These are phyloP conservation scores for Gigaspora rosea DNA, from an alignment of 192 early-diverging fungal genomes.

Conservation along the genomic window DNA sequence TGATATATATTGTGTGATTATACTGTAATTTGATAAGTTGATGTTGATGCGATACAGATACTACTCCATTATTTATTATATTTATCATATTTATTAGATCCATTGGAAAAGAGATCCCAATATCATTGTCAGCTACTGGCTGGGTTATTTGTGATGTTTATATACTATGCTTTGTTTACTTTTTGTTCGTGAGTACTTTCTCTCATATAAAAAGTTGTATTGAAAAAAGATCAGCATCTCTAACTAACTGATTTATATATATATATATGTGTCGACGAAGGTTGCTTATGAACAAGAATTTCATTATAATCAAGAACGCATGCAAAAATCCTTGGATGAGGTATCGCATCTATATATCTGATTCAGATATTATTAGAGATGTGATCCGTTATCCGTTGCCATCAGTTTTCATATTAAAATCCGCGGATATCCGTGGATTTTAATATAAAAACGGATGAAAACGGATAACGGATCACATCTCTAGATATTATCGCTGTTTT, in stretches of 20 bases:
- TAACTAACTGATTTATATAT: background rate
- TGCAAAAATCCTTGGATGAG: conserved; percentile 7
- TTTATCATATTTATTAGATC: background rate
- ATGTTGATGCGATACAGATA: background rate
- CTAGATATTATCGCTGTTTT: no score
- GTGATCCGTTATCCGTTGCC: no score
- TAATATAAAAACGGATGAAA: no score
- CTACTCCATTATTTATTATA: background rate
- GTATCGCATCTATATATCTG: background rate
- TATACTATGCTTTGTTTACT: conserved; percentile 16
- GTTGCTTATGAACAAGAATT: conserved; percentile 11
- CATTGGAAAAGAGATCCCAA: background rate
- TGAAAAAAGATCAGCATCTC: background rate
- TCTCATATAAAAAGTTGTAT: no score
- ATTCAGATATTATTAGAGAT: no score
- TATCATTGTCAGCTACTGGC: background rate
- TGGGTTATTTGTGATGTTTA: conserved; percentile 2
- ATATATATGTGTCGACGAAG: background rate
- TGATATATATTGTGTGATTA: background rate
- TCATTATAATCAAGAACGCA: conserved; percentile 1
- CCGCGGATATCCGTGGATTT: no score
- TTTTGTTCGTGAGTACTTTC: background rate
- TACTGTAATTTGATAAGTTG: background rate
- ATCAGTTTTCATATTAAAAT: no score
- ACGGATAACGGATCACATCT: no score